Conservation (phyloP, 2,329 filamentous ascomycete species). For the Fusarium bactridioides region DNA sequence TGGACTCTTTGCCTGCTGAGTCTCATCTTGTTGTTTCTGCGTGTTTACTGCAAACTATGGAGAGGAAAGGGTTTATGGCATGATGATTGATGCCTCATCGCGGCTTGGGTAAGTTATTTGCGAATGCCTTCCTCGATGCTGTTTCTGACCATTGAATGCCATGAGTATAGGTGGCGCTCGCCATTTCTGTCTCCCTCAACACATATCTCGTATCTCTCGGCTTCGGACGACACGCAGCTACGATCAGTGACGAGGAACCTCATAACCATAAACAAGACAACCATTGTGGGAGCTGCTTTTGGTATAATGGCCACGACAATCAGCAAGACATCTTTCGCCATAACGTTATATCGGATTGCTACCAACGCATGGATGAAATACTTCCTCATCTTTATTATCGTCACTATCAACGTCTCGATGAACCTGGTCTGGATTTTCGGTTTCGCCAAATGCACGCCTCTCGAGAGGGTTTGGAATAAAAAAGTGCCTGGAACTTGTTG, state of each 20-base stretch:
- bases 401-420: conserved; percentile 46
- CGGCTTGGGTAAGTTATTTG: conserved; percentile 45
- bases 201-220: conserved; percentile 45
- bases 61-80: conserved; percentile 48
- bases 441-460: conserved; percentile 44
- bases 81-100: conserved; percentile 49
- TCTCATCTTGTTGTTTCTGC: conserved; percentile 41
- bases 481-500: conserved; percentile 43
- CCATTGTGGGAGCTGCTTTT: conserved; percentile 42
- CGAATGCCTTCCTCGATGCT: background rate
- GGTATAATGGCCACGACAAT: conserved; percentile 47
- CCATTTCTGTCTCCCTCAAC: conserved; percentile 44
- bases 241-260: conserved; percentile 36
- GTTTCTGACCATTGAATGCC: background rate
- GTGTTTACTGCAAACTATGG: conserved; percentile 50
- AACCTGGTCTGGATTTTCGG: conserved; percentile 48
- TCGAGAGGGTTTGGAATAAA: conserved; percentile 40
- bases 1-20: conserved; percentile 42
- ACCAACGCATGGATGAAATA: conserved; percentile 40
- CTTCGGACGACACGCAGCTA: conserved; percentile 37
- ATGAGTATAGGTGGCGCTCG: conserved; percentile 36
- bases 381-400: conserved; percentile 45
- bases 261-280: conserved; percentile 39
- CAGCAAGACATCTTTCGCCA: conserved; percentile 51
- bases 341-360: conserved; percentile 47